phyloP scores from a whole-genome alignment of 768 basidiomycete species.

The Rhizopogon salebrosus region DNA sequence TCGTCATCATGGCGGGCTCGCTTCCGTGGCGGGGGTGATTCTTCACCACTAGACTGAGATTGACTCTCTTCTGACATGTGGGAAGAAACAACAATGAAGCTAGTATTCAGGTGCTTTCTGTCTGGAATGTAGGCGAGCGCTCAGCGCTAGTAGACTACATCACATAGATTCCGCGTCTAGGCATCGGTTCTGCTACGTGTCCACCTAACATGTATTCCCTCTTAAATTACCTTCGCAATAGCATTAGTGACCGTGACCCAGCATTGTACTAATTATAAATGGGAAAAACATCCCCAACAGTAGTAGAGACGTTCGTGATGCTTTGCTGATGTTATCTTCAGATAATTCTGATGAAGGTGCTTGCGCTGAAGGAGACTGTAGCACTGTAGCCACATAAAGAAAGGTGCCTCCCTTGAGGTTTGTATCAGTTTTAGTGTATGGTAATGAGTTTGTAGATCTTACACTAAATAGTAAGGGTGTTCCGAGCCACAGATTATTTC shows the following conservation, averaged over 20 bases:
- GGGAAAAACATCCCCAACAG: constrained; percentile 71
- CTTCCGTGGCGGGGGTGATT: constrained; percentile 30
- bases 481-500: constrained; percentile 56
- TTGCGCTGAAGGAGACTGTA: constrained; percentile 68
- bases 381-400: constrained; percentile 87
- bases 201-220: background rate
- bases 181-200: background rate
- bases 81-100: background rate
- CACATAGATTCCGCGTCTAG: background rate
- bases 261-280: constrained; percentile 48
- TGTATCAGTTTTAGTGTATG: background rate
- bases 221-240: background rate
- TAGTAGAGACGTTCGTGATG: constrained; percentile 47
- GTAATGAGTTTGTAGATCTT: constrained; percentile 20
- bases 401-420: constrained; percentile 79
- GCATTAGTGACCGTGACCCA: constrained; percentile 53
- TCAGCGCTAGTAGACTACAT: background rate
- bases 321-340: constrained; percentile 39
- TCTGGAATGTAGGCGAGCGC: background rate
- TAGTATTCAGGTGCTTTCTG: background rate
- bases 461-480: constrained; percentile 82
- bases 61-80: background rate
- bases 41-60: constrained; percentile 14
- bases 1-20: constrained; percentile 32
- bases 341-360: constrained; percentile 19